Conservation (phyloP, 2,329 filamentous ascomycete species). For the Penicillium paneum region DNA sequence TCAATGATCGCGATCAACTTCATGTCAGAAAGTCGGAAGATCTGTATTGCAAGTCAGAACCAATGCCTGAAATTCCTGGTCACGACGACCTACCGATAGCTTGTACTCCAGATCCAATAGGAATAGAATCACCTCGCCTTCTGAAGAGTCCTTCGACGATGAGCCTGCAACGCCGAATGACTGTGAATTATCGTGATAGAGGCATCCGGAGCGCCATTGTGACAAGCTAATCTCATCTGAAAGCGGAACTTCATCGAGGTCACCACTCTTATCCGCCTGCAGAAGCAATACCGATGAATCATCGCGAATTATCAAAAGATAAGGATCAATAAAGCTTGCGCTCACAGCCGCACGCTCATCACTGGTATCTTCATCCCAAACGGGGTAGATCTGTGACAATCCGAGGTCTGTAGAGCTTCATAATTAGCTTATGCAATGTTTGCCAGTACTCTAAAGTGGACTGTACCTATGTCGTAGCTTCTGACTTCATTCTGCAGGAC, state of each 20-base stretch:
- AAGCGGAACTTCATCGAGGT: conserved; percentile 77
- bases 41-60: conserved; percentile 43
- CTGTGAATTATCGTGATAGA: conserved; percentile 68
- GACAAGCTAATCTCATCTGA: conserved; percentile 57
- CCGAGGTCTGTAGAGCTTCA: conserved; percentile 64
- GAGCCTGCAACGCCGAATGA: conserved; percentile 48
- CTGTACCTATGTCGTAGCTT: conserved; percentile 83
- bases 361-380: conserved; percentile 86
- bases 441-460: background rate
- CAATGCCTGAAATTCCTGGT: background rate
- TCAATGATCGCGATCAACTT: conserved; percentile 71
- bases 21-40: conserved; percentile 74
- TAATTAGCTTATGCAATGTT: background rate
- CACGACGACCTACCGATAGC: conserved; percentile 61
- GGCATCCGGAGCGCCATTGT: conserved; percentile 78
- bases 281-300: conserved; percentile 78
- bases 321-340: conserved; percentile 83
- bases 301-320: conserved; percentile 76
- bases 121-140: conserved; percentile 66
- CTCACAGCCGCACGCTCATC: conserved; percentile 70
- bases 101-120: conserved; percentile 72
- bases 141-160: conserved; percentile 16
- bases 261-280: conserved; percentile 74
- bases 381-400: conserved; percentile 84
- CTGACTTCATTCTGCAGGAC: conserved; percentile 82